A percentile compares a stretch with the other conserved stretches of the same genome.
Conservation (phyloP, 345 rosid species). For the Eucalyptus curtisii region DNA sequence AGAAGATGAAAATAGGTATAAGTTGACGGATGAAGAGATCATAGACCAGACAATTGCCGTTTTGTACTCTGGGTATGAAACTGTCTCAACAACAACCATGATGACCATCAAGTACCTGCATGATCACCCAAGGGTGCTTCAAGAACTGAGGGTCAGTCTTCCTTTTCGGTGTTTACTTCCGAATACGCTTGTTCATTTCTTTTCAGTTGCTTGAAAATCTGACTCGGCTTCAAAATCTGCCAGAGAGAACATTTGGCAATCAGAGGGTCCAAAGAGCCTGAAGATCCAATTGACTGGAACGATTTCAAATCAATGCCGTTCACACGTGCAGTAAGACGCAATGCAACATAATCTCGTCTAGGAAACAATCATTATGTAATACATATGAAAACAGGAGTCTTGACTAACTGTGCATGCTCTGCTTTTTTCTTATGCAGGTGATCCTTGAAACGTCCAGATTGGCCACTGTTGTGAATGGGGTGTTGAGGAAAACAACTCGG, state of each 20-base stretch:
- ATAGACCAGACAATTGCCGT: constrained; percentile 64
- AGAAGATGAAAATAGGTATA: constrained; percentile 27
- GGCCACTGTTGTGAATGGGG: constrained; percentile 76
- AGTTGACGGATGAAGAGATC: constrained; percentile 51
- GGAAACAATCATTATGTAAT: background rate
- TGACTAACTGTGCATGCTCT: background rate
- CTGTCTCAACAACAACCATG: constrained; percentile 73
- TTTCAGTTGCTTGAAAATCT: background rate
- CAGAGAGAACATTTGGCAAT: constrained; percentile 75
- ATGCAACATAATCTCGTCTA: background rate
- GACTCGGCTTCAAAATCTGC: background rate
- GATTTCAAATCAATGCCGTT: constrained; percentile 78
- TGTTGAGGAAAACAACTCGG: constrained; percentile 59
- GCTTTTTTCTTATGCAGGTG: constrained; percentile 22
- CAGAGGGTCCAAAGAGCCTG: constrained; percentile 45
- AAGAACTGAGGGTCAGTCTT: constrained; percentile 49
- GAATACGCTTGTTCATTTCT: background rate
- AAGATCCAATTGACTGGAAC: constrained; percentile 47
- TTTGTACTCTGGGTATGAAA: constrained; percentile 71
- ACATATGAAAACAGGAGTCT: background rate
- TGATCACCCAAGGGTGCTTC: constrained; percentile 60
- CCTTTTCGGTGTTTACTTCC: background rate
- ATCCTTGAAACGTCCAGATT: constrained; percentile 70
- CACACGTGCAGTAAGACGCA: constrained; percentile 69
- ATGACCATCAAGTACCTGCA: constrained; percentile 73